phyloP scores from a whole-genome alignment of 2,329 filamentous ascomycete genomes.

The Diplodia scrobiculata region DNA sequence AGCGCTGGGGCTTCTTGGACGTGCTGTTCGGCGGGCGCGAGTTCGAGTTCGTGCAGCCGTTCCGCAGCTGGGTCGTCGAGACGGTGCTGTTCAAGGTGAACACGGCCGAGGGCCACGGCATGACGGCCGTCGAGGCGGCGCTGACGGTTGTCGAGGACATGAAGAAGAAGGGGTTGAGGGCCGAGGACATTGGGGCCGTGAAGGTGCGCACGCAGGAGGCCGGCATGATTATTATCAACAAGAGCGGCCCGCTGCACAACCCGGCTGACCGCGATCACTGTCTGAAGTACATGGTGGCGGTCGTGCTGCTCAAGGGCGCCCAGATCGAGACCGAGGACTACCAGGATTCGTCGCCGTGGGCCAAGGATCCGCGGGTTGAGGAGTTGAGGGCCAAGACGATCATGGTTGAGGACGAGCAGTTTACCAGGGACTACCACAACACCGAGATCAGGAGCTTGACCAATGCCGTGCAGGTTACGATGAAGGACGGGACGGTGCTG shows the following conservation, averaged over 20 bases:
- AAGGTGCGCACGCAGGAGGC: constrained; percentile 97
- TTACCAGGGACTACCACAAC: constrained; percentile 94
- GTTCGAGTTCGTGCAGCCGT: constrained; percentile 92
- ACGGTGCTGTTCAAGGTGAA: constrained; percentile 97
- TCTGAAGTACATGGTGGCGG: constrained; percentile 92
- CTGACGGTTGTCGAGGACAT: constrained; percentile 48
- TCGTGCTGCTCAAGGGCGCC: constrained; percentile 86
- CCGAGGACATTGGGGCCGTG: constrained; percentile 81
- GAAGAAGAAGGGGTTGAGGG: too few species aligned
- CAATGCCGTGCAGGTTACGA: constrained; percentile 90
- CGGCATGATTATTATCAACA: constrained; percentile 98
- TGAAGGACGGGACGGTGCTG: constrained; percentile 90
- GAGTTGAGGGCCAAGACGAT: constrained; percentile 81
- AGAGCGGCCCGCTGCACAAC: constrained; percentile 99
- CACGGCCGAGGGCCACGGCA: constrained; percentile 91
- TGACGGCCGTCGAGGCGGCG: constrained; percentile 94
- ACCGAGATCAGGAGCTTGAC: constrained; percentile 91
- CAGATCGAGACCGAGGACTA: constrained; percentile 93
- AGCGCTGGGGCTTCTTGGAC: constrained; percentile 97
- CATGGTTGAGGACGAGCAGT: constrained; percentile 94
- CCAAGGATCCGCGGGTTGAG: constrained; percentile 85
- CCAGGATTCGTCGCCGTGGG: constrained; percentile 86
- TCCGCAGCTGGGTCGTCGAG: constrained; percentile 99
- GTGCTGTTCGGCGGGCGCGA: constrained; percentile 89
- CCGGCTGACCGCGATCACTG: constrained; percentile 99